Conservation (phyloP, 169 alveolate genomes). For the Cryptosporidium meleagridis region DNA sequence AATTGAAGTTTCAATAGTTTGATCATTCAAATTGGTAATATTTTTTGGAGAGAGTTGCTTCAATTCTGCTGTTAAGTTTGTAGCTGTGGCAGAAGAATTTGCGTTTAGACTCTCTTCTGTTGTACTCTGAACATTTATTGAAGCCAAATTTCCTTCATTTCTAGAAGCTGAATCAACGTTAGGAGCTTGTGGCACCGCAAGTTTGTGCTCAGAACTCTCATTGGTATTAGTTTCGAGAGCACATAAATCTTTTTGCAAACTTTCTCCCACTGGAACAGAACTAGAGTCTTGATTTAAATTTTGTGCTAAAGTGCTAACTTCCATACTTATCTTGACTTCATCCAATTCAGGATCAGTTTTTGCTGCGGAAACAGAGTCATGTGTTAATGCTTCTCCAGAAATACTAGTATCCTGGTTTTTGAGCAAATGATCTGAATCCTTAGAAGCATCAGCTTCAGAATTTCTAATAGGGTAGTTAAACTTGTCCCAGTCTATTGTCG, state of each 20-base stretch:
- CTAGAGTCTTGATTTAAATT: background rate
- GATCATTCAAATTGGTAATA: background rate
- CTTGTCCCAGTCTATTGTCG: conserved; percentile 69
- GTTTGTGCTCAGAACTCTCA: background rate
- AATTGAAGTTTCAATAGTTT: conserved; percentile 3
- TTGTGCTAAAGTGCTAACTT: background rate
- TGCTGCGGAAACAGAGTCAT: background rate
- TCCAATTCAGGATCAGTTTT: background rate
- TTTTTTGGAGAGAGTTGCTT: background rate
- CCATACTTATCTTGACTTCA: background rate
- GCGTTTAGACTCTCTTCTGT: background rate
- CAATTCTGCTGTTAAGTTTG: background rate
- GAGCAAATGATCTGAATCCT: background rate
- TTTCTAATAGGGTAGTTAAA: conserved; percentile 59
- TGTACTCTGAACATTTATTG: background rate
- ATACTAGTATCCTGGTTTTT: conserved; percentile 5
- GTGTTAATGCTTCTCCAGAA: background rate
- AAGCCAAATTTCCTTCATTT: background rate
- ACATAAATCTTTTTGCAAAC: background rate
- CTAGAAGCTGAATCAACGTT: background rate
- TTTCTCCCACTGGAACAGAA: background rate
- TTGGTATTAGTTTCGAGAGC: background rate
- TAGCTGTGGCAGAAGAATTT: background rate
- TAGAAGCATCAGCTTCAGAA: background rate
- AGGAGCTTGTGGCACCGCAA: background rate